A percentile compares a stretch with the other conserved stretches of the same genome.
Conservation (phyloP, 139 green algal species). For the Zygnema cylindricum region DNA sequence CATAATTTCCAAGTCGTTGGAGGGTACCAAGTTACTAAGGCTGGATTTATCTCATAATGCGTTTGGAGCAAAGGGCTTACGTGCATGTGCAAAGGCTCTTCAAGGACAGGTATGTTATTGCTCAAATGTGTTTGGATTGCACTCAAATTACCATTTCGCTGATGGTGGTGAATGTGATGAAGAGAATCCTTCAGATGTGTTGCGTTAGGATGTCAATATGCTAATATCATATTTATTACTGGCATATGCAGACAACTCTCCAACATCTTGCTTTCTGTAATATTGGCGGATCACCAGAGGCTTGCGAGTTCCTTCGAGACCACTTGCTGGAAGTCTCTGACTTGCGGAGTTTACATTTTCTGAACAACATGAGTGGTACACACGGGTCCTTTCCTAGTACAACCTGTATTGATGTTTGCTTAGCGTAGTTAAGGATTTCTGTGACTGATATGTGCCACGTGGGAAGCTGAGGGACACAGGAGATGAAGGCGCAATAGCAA, state of each 20-base stretch:
- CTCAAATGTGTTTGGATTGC: too few relatives aligned
- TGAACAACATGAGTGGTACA: constrained; percentile 93
- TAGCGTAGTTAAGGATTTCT: constrained; percentile 29
- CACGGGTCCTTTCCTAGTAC: background rate
- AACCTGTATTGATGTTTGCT: constrained; percentile 8
- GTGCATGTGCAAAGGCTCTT: constrained; percentile 29
- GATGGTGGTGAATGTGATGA: too few relatives aligned
- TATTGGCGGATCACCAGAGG: constrained; percentile 48
- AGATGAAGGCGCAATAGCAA: constrained; percentile 69
- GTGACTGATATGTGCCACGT: too few relatives aligned
- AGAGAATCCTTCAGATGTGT: too few relatives aligned
- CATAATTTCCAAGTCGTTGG: background rate
- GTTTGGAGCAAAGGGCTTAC: constrained; percentile 54
- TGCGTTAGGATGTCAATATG: too few relatives aligned
- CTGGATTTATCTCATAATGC: constrained; percentile 53
- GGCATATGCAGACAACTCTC: constrained; percentile 34
- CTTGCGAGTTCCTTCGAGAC: constrained; percentile 37
- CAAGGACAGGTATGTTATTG: constrained; percentile 32
- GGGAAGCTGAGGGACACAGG: too few relatives aligned
- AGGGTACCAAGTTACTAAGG: constrained; percentile 38
- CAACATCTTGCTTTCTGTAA: constrained; percentile 59
- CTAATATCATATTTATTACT: too few relatives aligned
- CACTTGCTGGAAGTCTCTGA: background rate
- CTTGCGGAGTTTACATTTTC: constrained; percentile 77
- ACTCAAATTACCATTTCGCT: too few relatives aligned